Conservation (phyloP, 2,329 filamentous ascomycete species). For the Ceratocystis lukuohia region DNA sequence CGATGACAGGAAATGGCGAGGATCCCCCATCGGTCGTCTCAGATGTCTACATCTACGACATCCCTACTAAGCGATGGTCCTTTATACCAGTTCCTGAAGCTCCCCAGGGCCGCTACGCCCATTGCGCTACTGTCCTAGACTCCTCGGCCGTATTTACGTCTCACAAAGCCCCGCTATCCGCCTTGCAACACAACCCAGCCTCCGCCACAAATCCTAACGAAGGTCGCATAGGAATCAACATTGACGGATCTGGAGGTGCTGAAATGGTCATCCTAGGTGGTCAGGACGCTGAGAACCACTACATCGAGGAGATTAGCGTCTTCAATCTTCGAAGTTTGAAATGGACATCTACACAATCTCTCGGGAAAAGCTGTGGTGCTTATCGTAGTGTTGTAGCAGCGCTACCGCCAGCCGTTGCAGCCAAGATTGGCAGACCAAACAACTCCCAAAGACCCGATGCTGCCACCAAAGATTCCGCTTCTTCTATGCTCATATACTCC, state of each 20-base stretch:
- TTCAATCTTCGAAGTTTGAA: constrained; percentile 92
- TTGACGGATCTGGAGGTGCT: constrained; percentile 82
- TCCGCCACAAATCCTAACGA: constrained; percentile 65
- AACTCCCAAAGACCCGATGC: constrained; percentile 19
- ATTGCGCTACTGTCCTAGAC: constrained; percentile 84
- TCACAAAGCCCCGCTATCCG: constrained; percentile 66
- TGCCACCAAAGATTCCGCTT: constrained; percentile 39
- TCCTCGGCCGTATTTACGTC: constrained; percentile 82
- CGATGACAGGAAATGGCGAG: constrained; percentile 32
- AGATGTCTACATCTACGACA: constrained; percentile 91
- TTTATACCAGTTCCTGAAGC: constrained; percentile 66
- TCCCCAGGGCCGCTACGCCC: constrained; percentile 88
- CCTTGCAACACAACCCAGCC: constrained; percentile 78
- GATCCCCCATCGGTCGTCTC: constrained; percentile 92
- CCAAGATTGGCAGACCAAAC: constrained; percentile 52
- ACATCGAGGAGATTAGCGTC: constrained; percentile 96
- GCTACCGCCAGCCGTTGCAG: constrained; percentile 50
- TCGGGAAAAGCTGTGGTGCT: constrained; percentile 88
- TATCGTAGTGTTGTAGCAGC: constrained; percentile 93
- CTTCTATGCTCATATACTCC: constrained; percentile 89
- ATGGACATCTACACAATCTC: constrained; percentile 78
- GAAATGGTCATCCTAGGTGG: constrained; percentile 97
- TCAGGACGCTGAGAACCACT: constrained; percentile 94
- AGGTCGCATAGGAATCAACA: constrained; percentile 71
- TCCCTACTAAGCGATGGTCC: constrained; percentile 69